Base-by-base conservation (phyloP, 176 grass and related monocot species). In the Alopecurus myosuroides region DNA sequence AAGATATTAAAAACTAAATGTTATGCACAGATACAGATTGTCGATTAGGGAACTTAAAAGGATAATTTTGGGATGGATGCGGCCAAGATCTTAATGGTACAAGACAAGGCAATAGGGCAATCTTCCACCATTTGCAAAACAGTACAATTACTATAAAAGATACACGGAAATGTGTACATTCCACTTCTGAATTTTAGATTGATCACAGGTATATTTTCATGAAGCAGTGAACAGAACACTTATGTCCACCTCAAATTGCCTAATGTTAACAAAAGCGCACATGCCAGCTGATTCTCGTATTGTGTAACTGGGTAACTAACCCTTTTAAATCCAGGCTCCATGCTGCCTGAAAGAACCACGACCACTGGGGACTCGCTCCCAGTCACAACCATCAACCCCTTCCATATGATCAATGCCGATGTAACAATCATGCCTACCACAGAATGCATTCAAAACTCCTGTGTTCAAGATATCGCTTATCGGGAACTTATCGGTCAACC, bases 271-370 rank as follows among this genome's bases (percentile, higher is more conserved):
- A 73, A 29, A 73, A 48, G 70, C 41, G 29, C 44, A 28, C 36
- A 53, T 10, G 2, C 0, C 41, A 45, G 42, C 12, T 36, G 29
- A 52, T 49, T 77, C 30, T 42, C 11, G 1, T 30, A 55, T 18
- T 20, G 28, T 7, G 23, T 1, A 13, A 53, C 57, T 29, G 33
- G 17, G 8, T 13, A 81, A 86, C 68, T 50, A 7, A 92, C 92
- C 77, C 81, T 94, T 83, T 88, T 82, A 41, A 94, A 90, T n/a
- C 89, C 92, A 88, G 89, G 92, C 76, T 92, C 89, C 87, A 92
- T 92, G 53, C 89, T 94, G 45, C 30, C 89, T 79, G 87, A 94
- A 62, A 94, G 73, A 74, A 94, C 87, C 9, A 94, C 92, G 22
- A 94, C 87, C 36, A 94, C 60, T 1, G 86, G 92, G 0, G 87